Conservation (phyloP, 2,329 filamentous ascomycete species). For the Xylariaceae sp. region DNA sequence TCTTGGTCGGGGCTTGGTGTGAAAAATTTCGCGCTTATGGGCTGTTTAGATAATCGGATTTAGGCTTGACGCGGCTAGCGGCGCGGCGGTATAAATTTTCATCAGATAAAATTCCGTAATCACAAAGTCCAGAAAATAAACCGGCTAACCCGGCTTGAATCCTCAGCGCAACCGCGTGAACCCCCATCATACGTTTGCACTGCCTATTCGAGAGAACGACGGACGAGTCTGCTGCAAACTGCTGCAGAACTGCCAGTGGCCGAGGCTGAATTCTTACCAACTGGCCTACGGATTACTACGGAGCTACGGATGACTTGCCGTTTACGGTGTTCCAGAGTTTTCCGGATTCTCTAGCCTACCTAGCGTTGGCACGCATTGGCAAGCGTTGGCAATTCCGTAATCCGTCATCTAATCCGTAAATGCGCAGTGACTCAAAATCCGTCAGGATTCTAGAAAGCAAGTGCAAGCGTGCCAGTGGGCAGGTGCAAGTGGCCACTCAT, state of each 20-base stretch:
- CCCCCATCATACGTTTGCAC: background rate
- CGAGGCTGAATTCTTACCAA: background rate
- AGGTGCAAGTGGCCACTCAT: background rate
- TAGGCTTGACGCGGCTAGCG: background rate
- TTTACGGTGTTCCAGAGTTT: too few relatives aligned
- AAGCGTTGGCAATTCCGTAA: too few relatives aligned
- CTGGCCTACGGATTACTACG: background rate
- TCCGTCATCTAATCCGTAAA: too few relatives aligned
- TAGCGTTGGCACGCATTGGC: too few relatives aligned
- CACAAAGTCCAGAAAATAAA: background rate
- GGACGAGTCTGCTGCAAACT: too few relatives aligned
- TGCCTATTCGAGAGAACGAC: too few relatives aligned
- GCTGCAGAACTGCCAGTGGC: too few relatives aligned
- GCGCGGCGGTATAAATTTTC: background rate
- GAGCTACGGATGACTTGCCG: background rate
- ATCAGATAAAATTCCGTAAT: background rate
- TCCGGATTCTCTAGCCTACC: too few relatives aligned
- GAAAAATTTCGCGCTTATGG: background rate
- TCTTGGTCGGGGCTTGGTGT: background rate
- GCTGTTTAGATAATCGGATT: background rate
- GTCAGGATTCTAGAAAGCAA: background rate
- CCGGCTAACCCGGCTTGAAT: background rate
- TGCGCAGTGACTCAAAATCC: too few relatives aligned
- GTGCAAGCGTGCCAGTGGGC: background rate
- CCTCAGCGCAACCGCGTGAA: background rate